Evolutionary conservation across 352 stramenopile species (phyloP).

Genomic region (Phytopythium vexans): DNA sequence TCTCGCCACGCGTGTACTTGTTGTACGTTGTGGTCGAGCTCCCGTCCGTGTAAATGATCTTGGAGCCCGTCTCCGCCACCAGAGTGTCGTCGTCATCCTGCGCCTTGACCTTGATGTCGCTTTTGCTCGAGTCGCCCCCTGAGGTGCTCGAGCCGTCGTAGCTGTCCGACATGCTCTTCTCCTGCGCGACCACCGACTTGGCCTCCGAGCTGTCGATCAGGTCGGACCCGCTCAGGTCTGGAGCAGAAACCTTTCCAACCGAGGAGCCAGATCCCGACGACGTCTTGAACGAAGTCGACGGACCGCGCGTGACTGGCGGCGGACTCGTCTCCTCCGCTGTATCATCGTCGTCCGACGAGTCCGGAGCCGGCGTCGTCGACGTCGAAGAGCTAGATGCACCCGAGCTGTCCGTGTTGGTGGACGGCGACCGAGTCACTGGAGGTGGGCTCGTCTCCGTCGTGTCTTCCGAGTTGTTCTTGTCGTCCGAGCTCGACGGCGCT

Average conservation of each 20-base stretch:
- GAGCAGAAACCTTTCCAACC: slow-evolving; percentile 28
- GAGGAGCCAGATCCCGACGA: slow-evolving; percentile 3
- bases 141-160: slow-evolving; percentile 5
- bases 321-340: slow-evolving; percentile 17
- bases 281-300: slow-evolving; percentile 1
- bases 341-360: slow-evolving; percentile 12
- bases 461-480: neutral
- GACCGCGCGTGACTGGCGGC: slow-evolving; percentile 26
- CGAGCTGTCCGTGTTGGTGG: neutral
- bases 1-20: slow-evolving; percentile 29
- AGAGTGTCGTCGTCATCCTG: slow-evolving; percentile 21
- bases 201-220: slow-evolving; percentile 21
- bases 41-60: slow-evolving; percentile 32
- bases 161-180: slow-evolving; percentile 14
- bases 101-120: slow-evolving; percentile 8
- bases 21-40: slow-evolving; percentile 30
- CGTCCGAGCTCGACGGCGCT: no score
- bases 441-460: slow-evolving; percentile 17
- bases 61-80: slow-evolving; percentile 25
- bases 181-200: slow-evolving; percentile 14
- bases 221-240: slow-evolving; percentile 11
- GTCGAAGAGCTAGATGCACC: slow-evolving; percentile 7
- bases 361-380: slow-evolving; percentile 1
- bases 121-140: neutral
- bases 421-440: slow-evolving; percentile 23